Conservation (phyloP, 202 grass and related monocot genomes). For the Schoenoplectus tabernaemontani region DNA sequence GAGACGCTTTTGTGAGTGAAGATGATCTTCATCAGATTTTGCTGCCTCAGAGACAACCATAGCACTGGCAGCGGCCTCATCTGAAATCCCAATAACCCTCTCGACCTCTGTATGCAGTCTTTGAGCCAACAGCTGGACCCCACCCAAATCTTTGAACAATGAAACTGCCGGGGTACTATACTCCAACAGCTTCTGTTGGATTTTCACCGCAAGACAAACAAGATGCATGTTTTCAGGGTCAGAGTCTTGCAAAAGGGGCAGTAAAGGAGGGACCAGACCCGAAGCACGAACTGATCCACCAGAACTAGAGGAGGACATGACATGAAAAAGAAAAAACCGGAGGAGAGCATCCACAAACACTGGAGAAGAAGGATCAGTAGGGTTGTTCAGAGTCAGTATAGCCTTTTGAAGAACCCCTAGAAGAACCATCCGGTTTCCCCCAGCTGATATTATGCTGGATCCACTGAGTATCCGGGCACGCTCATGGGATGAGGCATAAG, state of each 20-base stretch:
- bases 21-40: conserved; percentile 65
- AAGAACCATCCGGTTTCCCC: conserved; percentile 93
- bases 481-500: conserved; percentile 96
- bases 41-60: conserved; percentile 24
- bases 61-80: conserved; percentile 40
- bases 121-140: conserved; percentile 73
- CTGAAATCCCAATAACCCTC: conserved; percentile 58
- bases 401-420: conserved; percentile 89
- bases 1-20: conserved; percentile 75
- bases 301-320: conserved; percentile 89
- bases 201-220: conserved; percentile 85
- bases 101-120: conserved; percentile 82
- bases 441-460: conserved; percentile 80
- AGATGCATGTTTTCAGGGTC: conserved; percentile 79
- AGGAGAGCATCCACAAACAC: conserved; percentile 95
- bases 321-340: conserved; percentile 97
- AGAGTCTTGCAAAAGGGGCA: conserved; percentile 86
- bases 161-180: conserved; percentile 90
- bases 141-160: conserved; percentile 93
- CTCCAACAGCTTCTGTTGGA: conserved; percentile 93
- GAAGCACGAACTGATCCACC: conserved; percentile 80
- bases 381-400: conserved; percentile 72
- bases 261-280: conserved; percentile 82
- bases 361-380: conserved; percentile 75
- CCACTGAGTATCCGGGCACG: conserved; percentile 84